Base-by-base conservation (phyloP, 1,139 yeast species). In the Blastobotrys niveus region DNA sequence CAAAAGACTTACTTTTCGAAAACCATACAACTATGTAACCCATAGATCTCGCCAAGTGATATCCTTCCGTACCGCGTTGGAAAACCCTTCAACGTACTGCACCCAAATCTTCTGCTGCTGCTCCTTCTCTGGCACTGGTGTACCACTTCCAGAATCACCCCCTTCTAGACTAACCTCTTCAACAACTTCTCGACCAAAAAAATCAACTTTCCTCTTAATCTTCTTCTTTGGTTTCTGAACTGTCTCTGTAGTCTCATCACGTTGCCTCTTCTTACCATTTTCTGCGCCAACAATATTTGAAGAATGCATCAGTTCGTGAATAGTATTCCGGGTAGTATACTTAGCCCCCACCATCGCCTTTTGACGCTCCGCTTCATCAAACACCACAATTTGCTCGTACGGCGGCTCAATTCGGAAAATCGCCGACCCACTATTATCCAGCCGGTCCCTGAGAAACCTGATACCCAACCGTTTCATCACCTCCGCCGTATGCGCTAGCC, bases 61-160 rank as follows among this genome's bases (percentile, higher is more conserved):
- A 47, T 82, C 83, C 56, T 87, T 87, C 33, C 95, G 69, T 1
- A 91, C 97, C 0, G 98, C 98, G 63, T 89, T 85, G 7, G 95
- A 85, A 57, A 84, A 89, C 1, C 98, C 97, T 63, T 89, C 97
- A 53, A 84, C 84, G 58, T 82, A 89, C 59, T 85, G 89, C 14
- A 91, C 85, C 97, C 97, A 91, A 6, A 87, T 82, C 50, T 58
- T 45, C 12, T 33, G 33, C 5, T 25, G 31, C 24, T n/a, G 18
- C 7, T 27, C 26, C 8, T 34, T 30, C 3, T 21, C 34, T 19
- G 8, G 19, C 12, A 15, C 20, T 2, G 48, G 43, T 14, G 14
- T 17, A 10, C 39, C 26, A 4, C 40, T 39, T 4, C 25, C 38
- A n/a, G 29, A 31, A 2, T 35, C 15, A 12, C 14, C 9, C 7